Conservation (phyloP, 345 rosid genomes). For the Euphorbia tirucalli region DNA sequence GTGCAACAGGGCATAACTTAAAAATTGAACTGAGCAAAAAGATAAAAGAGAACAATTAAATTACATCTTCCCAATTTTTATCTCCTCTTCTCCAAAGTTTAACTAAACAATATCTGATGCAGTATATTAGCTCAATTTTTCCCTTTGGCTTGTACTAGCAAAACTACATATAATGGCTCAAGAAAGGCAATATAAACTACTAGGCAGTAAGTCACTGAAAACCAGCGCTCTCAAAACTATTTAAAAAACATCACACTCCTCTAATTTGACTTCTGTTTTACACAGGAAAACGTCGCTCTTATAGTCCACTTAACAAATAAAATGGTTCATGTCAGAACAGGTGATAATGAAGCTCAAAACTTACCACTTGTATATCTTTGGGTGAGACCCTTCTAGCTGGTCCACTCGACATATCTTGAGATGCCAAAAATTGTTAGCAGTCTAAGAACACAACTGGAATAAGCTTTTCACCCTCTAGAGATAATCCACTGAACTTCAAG, state of each 20-base stretch:
- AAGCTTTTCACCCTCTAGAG: not conserved
- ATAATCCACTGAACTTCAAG: not conserved
- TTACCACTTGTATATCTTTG: slow-evolving; percentile 86
- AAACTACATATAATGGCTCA: not conserved
- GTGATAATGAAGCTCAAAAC: slow-evolving; percentile 11
- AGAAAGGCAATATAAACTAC: not conserved
- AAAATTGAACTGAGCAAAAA: not conserved
- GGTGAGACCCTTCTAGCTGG: slow-evolving; percentile 75
- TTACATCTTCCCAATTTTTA: not conserved
- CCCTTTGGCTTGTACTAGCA: not conserved
- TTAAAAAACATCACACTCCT: not conserved
- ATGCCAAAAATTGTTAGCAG: slow-evolving; percentile 6
- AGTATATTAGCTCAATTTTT: not conserved
- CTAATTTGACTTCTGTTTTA: no score
- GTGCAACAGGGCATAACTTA: not conserved
- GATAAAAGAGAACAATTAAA: not conserved
- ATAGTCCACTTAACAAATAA: no score
- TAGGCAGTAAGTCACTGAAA: not conserved
- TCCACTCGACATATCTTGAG: slow-evolving; percentile 65
- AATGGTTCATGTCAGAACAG: not conserved
- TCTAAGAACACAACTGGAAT: not conserved
- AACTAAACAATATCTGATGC: not conserved
- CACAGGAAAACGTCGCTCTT: no score
- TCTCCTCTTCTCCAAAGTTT: not conserved
- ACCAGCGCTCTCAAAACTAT: not conserved